Evolutionary conservation across 1,284 basidiomycete genomes (phyloP).

Genomic region (Trametes hirsuta): DNA sequence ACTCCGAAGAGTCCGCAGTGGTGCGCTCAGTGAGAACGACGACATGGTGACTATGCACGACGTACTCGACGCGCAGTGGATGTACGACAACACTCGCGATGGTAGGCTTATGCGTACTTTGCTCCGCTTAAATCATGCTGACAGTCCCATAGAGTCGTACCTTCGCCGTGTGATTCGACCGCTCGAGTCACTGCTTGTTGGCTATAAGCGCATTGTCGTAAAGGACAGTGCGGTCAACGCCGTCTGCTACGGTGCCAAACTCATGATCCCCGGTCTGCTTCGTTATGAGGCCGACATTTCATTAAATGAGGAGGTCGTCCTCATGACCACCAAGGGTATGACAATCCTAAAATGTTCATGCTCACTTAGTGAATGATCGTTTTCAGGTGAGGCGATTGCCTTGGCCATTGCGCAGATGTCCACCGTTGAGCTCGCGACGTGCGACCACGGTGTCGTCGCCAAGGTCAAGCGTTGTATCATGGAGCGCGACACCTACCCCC

Average conservation of each 20-base stretch:
- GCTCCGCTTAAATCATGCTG: neutral
- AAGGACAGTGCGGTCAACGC: slow-evolving; percentile 99
- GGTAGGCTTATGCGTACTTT: slow-evolving; percentile 45
- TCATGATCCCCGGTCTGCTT: slow-evolving; percentile 99
- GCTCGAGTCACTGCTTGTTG: slow-evolving; percentile 91
- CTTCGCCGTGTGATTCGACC: slow-evolving; percentile 95
- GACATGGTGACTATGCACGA: slow-evolving; percentile 99
- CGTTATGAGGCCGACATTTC: slow-evolving; percentile 98
- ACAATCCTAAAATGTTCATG: neutral
- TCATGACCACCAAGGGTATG: slow-evolving; percentile 98
- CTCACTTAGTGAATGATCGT: neutral
- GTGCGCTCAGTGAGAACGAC: slow-evolving; percentile 97
- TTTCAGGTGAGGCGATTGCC: slow-evolving; percentile 90
- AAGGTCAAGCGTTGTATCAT: slow-evolving; percentile 99
- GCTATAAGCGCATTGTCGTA: slow-evolving; percentile 99
- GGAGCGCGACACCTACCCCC: slow-evolving; percentile 98
- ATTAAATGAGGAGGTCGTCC: slow-evolving; percentile 94
- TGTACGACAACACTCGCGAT: slow-evolving; percentile 98
- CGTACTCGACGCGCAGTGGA: slow-evolving; percentile 98
- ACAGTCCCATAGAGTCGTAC: slow-evolving; percentile 77
- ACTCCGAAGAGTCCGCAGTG: slow-evolving; percentile 91
- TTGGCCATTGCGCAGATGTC: slow-evolving; percentile 99
- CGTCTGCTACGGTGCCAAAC: slow-evolving; percentile 98
- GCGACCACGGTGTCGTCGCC: slow-evolving; percentile 98
- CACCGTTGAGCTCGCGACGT: slow-evolving; percentile 96